phyloP scores from a whole-genome alignment of 2,329 filamentous ascomycete genomes.

The Leptographium procerum region DNA sequence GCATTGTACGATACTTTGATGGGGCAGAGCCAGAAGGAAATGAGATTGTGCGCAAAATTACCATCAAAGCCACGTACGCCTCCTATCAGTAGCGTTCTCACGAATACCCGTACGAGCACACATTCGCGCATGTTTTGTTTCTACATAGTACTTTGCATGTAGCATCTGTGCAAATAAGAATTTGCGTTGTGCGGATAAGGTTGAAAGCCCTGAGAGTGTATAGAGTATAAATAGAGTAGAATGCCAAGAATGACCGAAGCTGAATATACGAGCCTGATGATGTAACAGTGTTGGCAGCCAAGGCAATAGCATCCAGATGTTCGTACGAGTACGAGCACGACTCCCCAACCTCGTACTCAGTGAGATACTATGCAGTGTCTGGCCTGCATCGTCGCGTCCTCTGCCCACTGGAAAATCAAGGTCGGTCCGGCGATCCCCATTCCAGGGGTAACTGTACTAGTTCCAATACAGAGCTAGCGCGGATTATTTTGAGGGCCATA shows the following conservation, averaged over 20 bases:
- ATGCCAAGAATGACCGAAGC: neutral
- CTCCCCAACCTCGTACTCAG: too few species aligned
- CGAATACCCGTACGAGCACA: too few species aligned
- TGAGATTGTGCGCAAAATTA: neutral
- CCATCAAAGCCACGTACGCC: neutral
- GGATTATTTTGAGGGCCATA: neutral
- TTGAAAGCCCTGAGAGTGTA: neutral
- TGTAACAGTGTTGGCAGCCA: neutral
- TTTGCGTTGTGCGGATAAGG: neutral
- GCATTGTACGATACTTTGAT: neutral
- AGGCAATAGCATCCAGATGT: neutral
- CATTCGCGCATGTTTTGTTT: too few species aligned
- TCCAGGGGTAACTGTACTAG: neutral
- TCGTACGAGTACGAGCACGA: neutral
- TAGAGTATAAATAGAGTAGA: neutral
- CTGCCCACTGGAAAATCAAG: neutral
- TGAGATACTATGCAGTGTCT: too few species aligned
- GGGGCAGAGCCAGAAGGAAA: neutral
- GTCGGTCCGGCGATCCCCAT: neutral
- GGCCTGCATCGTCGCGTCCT: neutral
- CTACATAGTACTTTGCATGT: too few species aligned
- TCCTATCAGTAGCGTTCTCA: neutral
- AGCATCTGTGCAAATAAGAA: neutral
- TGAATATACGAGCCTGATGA: neutral
- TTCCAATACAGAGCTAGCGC: neutral